phyloP scores from a whole-genome alignment of 306 rosid genomes.

The Heteromeles arbutifolia region DNA sequence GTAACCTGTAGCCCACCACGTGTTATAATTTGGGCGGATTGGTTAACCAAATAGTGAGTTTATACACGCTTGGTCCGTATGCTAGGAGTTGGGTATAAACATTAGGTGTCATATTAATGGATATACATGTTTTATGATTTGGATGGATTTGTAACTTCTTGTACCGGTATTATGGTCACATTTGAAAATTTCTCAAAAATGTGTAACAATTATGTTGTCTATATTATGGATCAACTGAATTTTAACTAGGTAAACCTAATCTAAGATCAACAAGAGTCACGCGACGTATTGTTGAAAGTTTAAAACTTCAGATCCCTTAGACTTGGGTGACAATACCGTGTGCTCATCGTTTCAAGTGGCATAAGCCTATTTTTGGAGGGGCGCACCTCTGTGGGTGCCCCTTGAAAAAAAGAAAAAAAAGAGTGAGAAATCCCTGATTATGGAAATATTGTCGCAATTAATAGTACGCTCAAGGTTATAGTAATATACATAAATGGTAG shows the following conservation, averaged over 20 bases:
- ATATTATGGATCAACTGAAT: too few species aligned
- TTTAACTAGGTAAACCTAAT: background rate
- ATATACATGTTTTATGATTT: background rate
- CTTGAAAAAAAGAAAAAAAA: background rate
- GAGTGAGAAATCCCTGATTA: background rate
- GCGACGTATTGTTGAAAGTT: background rate
- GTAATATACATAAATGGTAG: background rate
- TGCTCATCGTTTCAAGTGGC: too few species aligned
- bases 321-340: background rate
- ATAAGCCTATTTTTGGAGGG: too few species aligned
- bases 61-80: background rate
- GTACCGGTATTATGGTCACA: background rate
- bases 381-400: too few species aligned
- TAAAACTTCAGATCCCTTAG: background rate
- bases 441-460: background rate
- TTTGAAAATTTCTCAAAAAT: background rate
- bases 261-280: background rate
- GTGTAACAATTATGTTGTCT: too few species aligned
- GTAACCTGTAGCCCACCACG: background rate
- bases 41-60: background rate
- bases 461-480: background rate
- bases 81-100: background rate
- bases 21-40: background rate
- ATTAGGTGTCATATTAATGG: background rate
- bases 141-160: background rate